A percentile compares a stretch with the other conserved stretches of the same genome.
These are phyloP conservation scores for Quercus agrifolia DNA, from an alignment of 306 rosid species.

Conservation along the genomic window DNA sequence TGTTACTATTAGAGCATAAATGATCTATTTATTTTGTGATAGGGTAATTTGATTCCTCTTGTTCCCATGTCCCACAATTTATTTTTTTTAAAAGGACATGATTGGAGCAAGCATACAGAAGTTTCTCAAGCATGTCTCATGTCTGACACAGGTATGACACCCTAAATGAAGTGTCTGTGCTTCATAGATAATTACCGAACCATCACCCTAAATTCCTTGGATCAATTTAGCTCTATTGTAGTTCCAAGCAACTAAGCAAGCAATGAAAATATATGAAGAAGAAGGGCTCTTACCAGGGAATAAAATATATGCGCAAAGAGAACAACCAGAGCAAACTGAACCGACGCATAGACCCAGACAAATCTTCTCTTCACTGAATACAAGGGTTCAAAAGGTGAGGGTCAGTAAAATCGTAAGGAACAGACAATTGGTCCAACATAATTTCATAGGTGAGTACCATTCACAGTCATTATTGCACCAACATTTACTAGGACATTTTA, in stretches of 20 bases:
- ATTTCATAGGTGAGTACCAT: constrained; percentile 7
- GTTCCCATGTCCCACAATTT: too few relatives aligned
- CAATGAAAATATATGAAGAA: constrained; percentile 10
- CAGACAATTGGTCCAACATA: not conserved
- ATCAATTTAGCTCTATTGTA: not conserved
- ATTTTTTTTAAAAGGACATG: too few relatives aligned
- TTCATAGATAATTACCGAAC: not conserved
- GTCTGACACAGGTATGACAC: too few relatives aligned
- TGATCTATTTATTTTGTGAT: too few relatives aligned
- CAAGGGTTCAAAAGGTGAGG: constrained; percentile 15
- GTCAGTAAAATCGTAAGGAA: not conserved
- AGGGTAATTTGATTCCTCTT: too few relatives aligned
- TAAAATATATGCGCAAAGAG: constrained; percentile 85
- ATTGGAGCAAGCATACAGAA: too few relatives aligned
- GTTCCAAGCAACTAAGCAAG: constrained; percentile 9
- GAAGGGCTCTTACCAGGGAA: constrained; percentile 58
- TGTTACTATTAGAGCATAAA: too few relatives aligned
- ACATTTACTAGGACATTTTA: constrained; percentile 6
- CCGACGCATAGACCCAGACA: constrained; percentile 79
- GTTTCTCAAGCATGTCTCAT: too few relatives aligned
- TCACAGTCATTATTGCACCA: not conserved
- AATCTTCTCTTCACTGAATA: constrained; percentile 72
- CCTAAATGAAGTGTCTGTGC: too few relatives aligned
- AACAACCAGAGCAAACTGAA: constrained; percentile 79
- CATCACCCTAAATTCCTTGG: not conserved